These are phyloP conservation scores for Russula sp. DNA, from an alignment of 768 basidiomycete genomes.

Conservation along the genomic window DNA sequence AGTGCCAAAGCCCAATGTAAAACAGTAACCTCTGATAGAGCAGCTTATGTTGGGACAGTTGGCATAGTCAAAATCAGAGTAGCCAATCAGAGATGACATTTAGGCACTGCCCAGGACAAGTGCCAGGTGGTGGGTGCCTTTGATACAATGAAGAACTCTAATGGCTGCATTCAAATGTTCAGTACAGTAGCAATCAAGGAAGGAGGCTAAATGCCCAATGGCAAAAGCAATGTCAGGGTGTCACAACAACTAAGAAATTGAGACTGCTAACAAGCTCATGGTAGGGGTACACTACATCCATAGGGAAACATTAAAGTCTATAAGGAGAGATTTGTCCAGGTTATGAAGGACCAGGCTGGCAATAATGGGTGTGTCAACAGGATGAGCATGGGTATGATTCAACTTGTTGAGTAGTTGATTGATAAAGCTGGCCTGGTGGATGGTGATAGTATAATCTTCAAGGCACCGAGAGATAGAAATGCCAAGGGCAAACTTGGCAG, in stretches of 20 bases:
- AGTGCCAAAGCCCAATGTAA: neutral
- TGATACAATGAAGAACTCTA: fast-evolving
- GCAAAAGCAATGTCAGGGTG: neutral
- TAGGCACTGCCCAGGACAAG: neutral
- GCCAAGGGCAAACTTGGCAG: neutral
- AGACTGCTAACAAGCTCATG: neutral
- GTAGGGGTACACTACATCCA: neutral
- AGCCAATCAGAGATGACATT: neutral
- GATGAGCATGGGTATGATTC: neutral
- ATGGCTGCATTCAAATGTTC: neutral
- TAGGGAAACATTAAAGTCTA: too few relatives aligned
- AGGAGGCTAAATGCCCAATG: neutral
- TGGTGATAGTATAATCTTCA: too few relatives aligned
- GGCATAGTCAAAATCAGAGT: neutral
- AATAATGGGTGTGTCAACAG: neutral
- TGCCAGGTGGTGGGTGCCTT: neutral
- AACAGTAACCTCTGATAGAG: neutral
- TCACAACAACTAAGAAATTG: neutral
- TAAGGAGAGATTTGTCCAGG: neutral
- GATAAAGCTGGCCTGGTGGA: neutral
- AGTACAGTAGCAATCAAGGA: neutral
- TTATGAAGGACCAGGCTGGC: neutral
- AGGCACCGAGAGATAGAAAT: too few relatives aligned
- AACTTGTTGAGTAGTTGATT: neutral
- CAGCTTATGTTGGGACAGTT: neutral